Base-by-base conservation (phyloP, 805 yeast genomes). In the Kazachstania martiniae region DNA sequence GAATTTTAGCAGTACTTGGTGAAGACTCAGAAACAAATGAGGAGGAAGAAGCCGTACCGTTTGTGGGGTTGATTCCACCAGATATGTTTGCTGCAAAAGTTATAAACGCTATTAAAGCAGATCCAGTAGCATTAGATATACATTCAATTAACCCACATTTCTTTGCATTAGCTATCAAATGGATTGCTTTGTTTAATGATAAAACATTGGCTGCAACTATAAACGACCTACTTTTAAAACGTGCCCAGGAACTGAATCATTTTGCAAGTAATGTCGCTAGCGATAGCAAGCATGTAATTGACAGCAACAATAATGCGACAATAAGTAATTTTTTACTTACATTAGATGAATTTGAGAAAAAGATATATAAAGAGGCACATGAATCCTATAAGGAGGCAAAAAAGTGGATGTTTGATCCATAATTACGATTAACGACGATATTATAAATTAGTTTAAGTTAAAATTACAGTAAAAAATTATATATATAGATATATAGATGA, bases 91-190 rank as follows among this genome's bases (percentile, higher is more conserved):
- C 71, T 15, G 50, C 61, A 7, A 72, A 71, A 36, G 86, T 86
- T 14, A 55, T 81, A 19, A 87, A 86, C 48, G 93, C 95, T 22
- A 75, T 87, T 29, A 83, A 81, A 49, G 67, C 94, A 1, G 79
- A 74, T 39, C 72, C 93, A 1, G 53, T 53, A 1, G 59, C 69
- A 13, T 62, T 85, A n/a, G 89, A 84, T 47, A 50, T 84, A 18
- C 79, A 80, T 40, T 55, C 74, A 2, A 68, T 78, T 23, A 62
- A 70, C 33, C 70, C 86, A 0, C 70, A 81, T 44, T 91, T 72
- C 54, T 83, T 80, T 44, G 61, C 68, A 15, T 55, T 86, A 18
- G 79, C 79, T 5, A 74, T 77, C 33, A 74, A 77, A 46, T 89
- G 97, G 96, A 69, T 80, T 8, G 51, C 64, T 28, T 59, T 87